phyloP scores from a whole-genome alignment of 2,329 filamentous ascomycete genomes.

The Myriosclerotinia curreyana region DNA sequence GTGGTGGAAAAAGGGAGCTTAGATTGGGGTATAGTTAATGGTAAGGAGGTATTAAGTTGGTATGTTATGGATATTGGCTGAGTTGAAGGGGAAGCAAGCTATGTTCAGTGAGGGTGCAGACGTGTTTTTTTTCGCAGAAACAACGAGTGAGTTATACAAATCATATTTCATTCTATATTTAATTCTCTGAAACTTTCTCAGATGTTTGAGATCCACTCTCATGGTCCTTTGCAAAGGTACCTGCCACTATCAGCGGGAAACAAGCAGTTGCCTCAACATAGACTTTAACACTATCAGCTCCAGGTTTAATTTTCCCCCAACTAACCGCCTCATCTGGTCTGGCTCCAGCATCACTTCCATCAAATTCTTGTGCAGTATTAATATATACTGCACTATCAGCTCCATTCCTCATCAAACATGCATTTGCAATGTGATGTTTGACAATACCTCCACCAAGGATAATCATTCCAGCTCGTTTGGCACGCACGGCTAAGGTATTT shows the following conservation, averaged over 20 bases:
- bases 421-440: constrained; percentile 98
- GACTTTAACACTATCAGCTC: constrained; percentile 86
- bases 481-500: constrained; percentile 86
- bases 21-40: too few relatives aligned
- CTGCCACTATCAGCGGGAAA: constrained; percentile 65
- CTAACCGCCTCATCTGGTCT: constrained; percentile 95
- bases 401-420: constrained; percentile 94
- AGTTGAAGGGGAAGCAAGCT: too few relatives aligned
- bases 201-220: not conserved
- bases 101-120: too few relatives aligned
- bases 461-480: constrained; percentile 89
- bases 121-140: not conserved
- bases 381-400: constrained; percentile 97
- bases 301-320: constrained; percentile 96
- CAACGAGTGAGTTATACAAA: not conserved
- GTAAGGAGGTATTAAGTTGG: too few relatives aligned
- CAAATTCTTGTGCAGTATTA: constrained; percentile 96
- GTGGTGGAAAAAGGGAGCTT: too few relatives aligned
- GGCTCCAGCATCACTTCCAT: constrained; percentile 93
- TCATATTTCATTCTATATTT: not conserved
- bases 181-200: not conserved
- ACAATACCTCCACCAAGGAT: constrained; percentile 92
- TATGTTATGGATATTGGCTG: too few relatives aligned
- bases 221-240: constrained; percentile 57
- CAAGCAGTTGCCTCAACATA: constrained; percentile 63